phyloP scores from a whole-genome alignment of 2,329 filamentous ascomycete genomes.

The Cadophora luteo-olivacea region DNA sequence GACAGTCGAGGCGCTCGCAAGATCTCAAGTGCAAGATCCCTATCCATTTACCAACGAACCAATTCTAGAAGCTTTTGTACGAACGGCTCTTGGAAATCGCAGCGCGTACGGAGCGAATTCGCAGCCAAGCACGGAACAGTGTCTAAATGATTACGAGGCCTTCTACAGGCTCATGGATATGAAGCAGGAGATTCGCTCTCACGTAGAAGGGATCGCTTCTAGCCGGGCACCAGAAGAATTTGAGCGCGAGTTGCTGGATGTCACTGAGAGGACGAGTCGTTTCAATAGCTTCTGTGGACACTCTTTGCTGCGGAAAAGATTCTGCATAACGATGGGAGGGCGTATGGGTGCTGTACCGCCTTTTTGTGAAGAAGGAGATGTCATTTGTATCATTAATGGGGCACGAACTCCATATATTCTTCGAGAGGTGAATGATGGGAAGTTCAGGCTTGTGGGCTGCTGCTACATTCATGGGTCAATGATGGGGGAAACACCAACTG shows the following conservation, averaged over 20 bases:
- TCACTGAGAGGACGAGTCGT: not conserved
- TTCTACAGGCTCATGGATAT: not conserved
- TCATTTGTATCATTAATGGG: conserved; percentile 12
- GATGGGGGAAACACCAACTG: not conserved
- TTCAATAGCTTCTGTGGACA: not conserved
- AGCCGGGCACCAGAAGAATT: not conserved
- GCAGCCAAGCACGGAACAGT: not conserved
- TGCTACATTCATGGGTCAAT: conserved; percentile 5
- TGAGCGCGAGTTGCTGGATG: not conserved
- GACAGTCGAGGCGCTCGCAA: not conserved
- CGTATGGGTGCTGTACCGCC: conserved; percentile 14
- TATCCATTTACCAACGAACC: not conserved
- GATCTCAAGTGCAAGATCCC: not conserved
- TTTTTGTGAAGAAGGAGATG: not conserved
- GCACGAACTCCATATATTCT: conserved; percentile 1
- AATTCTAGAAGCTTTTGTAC: conserved; percentile 11
- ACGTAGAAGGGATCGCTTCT: not conserved
- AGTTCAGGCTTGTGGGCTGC: conserved; percentile 1
- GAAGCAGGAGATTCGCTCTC: not conserved
- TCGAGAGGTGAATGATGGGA: not conserved
- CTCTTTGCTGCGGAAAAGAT: not conserved
- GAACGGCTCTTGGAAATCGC: not conserved
- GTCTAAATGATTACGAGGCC: not conserved
- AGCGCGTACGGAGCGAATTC: not conserved
- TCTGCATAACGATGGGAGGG: conserved; percentile 5